Percentiles rank a stretch among this genome's conserved stretches.
phyloP scores from a whole-genome alignment of 2,329 filamentous ascomycete genomes.

The Chaetoscypha palmicola region DNA sequence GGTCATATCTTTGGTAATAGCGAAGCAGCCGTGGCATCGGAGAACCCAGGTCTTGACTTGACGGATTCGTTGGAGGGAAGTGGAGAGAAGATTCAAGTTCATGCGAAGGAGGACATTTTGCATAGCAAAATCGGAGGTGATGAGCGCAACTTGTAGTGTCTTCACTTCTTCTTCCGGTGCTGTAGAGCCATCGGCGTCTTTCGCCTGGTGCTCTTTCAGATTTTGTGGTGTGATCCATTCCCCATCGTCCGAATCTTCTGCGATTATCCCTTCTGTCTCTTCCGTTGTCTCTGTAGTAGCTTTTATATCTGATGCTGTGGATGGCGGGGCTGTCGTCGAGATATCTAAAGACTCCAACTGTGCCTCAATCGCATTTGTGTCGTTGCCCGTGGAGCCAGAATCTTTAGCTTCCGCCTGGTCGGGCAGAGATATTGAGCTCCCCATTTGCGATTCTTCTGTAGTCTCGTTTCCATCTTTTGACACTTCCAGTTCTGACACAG shows the following conservation, averaged over 20 bases:
- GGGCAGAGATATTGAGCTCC: no score
- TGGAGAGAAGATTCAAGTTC: conserved; percentile 83
- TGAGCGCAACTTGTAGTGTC: conserved; percentile 77
- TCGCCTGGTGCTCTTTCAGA: conserved; percentile 73
- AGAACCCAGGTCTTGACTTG: conserved; percentile 83
- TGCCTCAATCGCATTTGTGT: not conserved
- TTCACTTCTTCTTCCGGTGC: conserved; percentile 47
- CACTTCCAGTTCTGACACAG: conserved; percentile 18
- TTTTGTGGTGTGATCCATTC: conserved; percentile 96
- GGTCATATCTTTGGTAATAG: conserved; percentile 71
- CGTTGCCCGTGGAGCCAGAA: not conserved
- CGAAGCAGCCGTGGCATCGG: conserved; percentile 90
- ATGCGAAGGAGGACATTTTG: conserved; percentile 94
- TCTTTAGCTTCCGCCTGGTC: not conserved
- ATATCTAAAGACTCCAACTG: not conserved
- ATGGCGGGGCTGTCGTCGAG: not conserved
- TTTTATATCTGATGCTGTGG: not conserved
- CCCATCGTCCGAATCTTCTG: conserved; percentile 47
- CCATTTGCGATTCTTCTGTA: not conserved
- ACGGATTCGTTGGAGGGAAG: conserved; percentile 70
- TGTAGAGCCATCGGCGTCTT: conserved; percentile 47
- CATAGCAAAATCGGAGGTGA: conserved; percentile 96
- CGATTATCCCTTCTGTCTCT: conserved; percentile 21
- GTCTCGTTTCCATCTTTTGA: conserved; percentile 3
- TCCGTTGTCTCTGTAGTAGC: conserved; percentile 15